Evolutionary conservation across 2,329 filamentous ascomycete genomes (phyloP).

Genomic region (Tetracladium maxilliforme): DNA sequence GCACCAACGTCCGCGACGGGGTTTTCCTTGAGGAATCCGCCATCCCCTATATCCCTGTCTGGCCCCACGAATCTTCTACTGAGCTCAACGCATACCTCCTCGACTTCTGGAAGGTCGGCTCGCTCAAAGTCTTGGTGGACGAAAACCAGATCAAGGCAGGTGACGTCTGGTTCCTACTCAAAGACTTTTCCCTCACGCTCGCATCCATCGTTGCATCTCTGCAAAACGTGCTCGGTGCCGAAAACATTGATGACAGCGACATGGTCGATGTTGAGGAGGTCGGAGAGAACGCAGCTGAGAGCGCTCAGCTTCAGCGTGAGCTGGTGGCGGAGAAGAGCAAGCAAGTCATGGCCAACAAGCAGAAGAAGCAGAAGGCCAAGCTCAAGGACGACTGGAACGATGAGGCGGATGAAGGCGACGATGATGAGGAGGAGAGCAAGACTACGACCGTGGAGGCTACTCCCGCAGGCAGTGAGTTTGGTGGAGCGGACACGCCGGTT

Average conservation of each 20-base stretch:
- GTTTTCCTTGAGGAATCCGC: conserved; percentile 64
- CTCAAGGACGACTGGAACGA: conserved; percentile 24
- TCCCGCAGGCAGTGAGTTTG: conserved; percentile 13
- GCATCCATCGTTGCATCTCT: conserved; percentile 59
- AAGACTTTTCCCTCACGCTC: conserved; percentile 48
- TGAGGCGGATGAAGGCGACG: conserved; percentile 34
- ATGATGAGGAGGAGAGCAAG: conserved; percentile 17
- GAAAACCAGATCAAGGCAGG: conserved; percentile 52
- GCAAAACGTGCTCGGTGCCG: conserved; percentile 37
- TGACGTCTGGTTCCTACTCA: conserved; percentile 60
- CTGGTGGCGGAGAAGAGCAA: conserved; percentile 1
- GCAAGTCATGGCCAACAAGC: conserved; percentile 1
- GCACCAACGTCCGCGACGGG: conserved; percentile 45
- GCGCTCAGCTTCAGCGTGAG: background rate
- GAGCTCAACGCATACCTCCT: conserved; percentile 55
- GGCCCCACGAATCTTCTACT: conserved; percentile 32
- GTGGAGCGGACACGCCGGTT: conserved; percentile 14
- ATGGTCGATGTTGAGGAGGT: conserved; percentile 27
- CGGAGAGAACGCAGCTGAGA: conserved; percentile 10
- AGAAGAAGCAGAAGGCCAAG: conserved; percentile 6
- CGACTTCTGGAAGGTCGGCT: conserved; percentile 66
- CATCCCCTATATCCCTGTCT: conserved; percentile 52
- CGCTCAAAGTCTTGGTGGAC: conserved; percentile 38
- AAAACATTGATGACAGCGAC: conserved; percentile 26
- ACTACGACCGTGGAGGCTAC: conserved; percentile 17